These are phyloP conservation scores for Pseudocercospora fuligena DNA, from an alignment of 2,329 filamentous ascomycete genomes.

Conservation along the genomic window DNA sequence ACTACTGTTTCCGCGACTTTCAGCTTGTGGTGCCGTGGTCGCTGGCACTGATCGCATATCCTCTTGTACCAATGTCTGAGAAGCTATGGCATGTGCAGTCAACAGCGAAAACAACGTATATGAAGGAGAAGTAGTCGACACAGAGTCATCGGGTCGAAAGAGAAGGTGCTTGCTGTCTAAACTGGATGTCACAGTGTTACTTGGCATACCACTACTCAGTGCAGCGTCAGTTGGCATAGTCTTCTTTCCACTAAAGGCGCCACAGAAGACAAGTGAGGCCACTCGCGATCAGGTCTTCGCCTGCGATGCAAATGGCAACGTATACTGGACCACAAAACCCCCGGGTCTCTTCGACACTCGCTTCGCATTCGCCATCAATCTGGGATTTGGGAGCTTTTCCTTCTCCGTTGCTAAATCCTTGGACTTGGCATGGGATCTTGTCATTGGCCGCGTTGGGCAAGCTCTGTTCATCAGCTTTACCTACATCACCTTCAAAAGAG, in stretches of 20 bases:
- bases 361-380: slow-evolving; percentile 11
- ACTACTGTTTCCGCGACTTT: neutral
- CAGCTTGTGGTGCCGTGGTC: neutral
- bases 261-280: neutral
- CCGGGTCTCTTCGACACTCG: neutral
- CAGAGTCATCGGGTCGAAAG: neutral
- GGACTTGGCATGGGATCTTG: slow-evolving; percentile 21
- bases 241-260: neutral
- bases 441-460: slow-evolving; percentile 20
- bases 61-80: neutral
- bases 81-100: neutral
- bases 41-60: neutral
- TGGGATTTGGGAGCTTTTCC: slow-evolving; percentile 16
- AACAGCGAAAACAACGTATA: neutral
- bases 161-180: neutral
- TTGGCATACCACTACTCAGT: neutral
- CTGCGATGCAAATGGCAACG: neutral
- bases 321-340: neutral
- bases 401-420: slow-evolving; percentile 19
- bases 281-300: neutral
- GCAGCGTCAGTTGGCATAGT: neutral
- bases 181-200: neutral
- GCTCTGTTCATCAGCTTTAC: neutral
- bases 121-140: neutral
- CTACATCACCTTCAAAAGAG: neutral